Evolutionary conservation across 2,329 filamentous ascomycete genomes (phyloP).

Genomic region (Colletotrichum tropicale): DNA sequence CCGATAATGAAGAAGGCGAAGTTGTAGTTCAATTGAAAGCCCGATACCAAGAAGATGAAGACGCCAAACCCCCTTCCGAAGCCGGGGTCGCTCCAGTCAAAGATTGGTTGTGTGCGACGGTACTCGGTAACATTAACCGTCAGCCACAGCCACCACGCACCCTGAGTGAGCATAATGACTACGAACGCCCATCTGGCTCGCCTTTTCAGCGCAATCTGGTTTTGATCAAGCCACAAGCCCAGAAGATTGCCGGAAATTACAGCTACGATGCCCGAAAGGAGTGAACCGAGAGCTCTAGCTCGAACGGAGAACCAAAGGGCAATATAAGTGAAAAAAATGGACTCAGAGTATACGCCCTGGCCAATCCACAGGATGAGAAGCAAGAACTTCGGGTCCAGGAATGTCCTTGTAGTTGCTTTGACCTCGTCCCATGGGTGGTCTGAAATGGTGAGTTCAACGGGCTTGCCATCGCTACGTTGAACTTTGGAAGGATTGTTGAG

Average conservation of each 20-base stretch:
- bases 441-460: constrained; percentile 36
- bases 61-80: constrained; percentile 52
- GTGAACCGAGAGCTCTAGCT: constrained; percentile 46
- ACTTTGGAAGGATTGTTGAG: constrained; percentile 51
- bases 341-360: constrained; percentile 47
- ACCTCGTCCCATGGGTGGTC: constrained; percentile 59
- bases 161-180: constrained; percentile 58
- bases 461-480: constrained; percentile 42
- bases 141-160: constrained; percentile 73
- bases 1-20: constrained; percentile 72
- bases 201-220: constrained; percentile 51
- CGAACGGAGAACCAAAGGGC: constrained; percentile 57
- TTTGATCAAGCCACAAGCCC: constrained; percentile 64
- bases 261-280: constrained; percentile 60
- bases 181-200: constrained; percentile 59
- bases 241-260: constrained; percentile 66
- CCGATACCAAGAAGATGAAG: constrained; percentile 65
- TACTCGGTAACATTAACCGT: constrained; percentile 67
- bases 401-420: constrained; percentile 54
- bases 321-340: constrained; percentile 45
- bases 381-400: constrained; percentile 44
- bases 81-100: constrained; percentile 49
- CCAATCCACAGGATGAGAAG: constrained; percentile 55
- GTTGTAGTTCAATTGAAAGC: constrained; percentile 75
- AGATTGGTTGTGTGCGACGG: constrained; percentile 51